Evolutionary conservation across 2,329 filamentous ascomycete species (phyloP).

Genomic region (Fonsecaea erecta): DNA sequence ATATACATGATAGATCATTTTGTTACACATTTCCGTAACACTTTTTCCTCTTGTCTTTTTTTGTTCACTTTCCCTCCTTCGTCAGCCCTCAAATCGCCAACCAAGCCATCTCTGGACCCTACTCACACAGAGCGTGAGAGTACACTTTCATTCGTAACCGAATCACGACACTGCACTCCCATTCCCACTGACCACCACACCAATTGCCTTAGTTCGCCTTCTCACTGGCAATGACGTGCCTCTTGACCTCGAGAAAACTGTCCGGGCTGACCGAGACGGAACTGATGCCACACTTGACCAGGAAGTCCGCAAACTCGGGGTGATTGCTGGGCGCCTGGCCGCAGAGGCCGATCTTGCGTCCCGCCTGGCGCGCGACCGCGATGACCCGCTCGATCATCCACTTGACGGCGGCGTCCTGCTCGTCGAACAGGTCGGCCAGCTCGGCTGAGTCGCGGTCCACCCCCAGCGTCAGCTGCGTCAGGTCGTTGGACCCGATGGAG

Average conservation of each 20-base stretch:
- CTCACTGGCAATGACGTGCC: constrained; percentile 39
- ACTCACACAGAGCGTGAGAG: no score
- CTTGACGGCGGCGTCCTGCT: constrained; percentile 49
- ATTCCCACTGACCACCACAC: background rate
- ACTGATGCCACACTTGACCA: constrained; percentile 45
- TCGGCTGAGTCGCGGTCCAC: constrained; percentile 47
- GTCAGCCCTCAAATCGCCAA: no score
- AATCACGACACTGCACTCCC: no score
- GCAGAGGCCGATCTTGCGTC: constrained; percentile 48
- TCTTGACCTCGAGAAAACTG: constrained; percentile 47
- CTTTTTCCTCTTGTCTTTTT: no score
- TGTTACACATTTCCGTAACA: no score
- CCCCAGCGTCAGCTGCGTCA: constrained; percentile 49
- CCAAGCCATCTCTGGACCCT: no score
- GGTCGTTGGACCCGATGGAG: constrained; percentile 50
- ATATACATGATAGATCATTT: no score
- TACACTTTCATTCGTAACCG: no score
- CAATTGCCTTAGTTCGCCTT: background rate
- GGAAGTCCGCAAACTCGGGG: constrained; percentile 46
- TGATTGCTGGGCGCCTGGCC: constrained; percentile 50
- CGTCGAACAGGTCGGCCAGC: constrained; percentile 46
- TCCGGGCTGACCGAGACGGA: constrained; percentile 50
- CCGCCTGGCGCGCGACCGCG: constrained; percentile 39
- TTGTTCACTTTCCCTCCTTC: no score
- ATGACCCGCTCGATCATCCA: constrained; percentile 48